Conservation (phyloP, 2,329 filamentous ascomycete species). For the Ophiostoma novo-ulmi region DNA sequence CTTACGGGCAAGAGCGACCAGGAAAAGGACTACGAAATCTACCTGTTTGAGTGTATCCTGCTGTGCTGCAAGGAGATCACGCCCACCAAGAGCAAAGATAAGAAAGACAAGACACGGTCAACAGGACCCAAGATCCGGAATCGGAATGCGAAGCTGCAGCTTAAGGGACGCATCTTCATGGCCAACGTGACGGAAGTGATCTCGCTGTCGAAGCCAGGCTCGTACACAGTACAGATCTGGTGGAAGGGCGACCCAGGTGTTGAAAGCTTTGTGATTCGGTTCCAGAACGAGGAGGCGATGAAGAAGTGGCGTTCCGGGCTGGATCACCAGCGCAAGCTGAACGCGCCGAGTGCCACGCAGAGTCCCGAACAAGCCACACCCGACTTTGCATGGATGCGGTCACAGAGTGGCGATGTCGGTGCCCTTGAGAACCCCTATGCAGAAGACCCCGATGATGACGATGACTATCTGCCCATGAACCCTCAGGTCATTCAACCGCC, state of each 20-base stretch:
- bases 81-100: slow-evolving; percentile 75
- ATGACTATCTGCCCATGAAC: slow-evolving; percentile 45
- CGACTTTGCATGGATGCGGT: slow-evolving; percentile 75
- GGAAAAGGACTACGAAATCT: slow-evolving; percentile 97
- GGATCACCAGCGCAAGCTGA: slow-evolving; percentile 66
- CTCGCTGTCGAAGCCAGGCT: slow-evolving; percentile 74
- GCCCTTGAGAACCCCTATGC: slow-evolving; percentile 78
- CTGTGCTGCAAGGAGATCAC: slow-evolving; percentile 95
- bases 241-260: slow-evolving; percentile 97
- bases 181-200: slow-evolving; percentile 96
- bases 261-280: slow-evolving; percentile 93
- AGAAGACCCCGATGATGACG: slow-evolving; percentile 57
- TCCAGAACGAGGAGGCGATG: slow-evolving; percentile 85
- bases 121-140: slow-evolving; percentile 53
- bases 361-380: slow-evolving; percentile 48
- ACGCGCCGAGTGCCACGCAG: slow-evolving; percentile 44
- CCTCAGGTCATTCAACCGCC: slow-evolving; percentile 35
- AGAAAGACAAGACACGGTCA: slow-evolving; percentile 59
- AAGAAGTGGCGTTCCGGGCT: slow-evolving; percentile 84
- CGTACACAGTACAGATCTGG: slow-evolving; percentile 94
- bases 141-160: slow-evolving; percentile 75
- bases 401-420: slow-evolving; percentile 46
- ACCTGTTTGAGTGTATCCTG: slow-evolving; percentile 90
- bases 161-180: slow-evolving; percentile 98
- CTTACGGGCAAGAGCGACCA: slow-evolving; percentile 84